Evolutionary conservation across 192 early-diverging fungal genomes (phyloP), one percentile per base, ranked within the genome.

Genomic region (Coemansia sp.): DNA sequence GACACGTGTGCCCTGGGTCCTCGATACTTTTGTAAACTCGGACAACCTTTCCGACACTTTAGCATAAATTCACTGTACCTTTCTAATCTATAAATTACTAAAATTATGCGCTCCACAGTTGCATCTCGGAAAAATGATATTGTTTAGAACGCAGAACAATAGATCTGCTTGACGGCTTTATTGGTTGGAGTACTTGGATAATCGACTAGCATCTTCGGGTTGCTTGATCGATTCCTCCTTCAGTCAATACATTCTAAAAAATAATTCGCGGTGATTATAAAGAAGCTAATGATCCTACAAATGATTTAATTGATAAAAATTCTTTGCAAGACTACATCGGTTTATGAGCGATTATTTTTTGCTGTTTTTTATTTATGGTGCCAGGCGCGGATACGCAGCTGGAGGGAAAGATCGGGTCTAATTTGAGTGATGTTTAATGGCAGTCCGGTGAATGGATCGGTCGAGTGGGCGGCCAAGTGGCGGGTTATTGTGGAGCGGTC

Each of bases 11-110:
- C 75, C 75, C 7, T 77, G 75, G 75, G 60, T 53, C 3, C 62
- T 77, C 35, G 69, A 71, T 49, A 62, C 69, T 0, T 77, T 77
- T 71, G 58, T 77, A 56, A 77, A 77, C 65, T 70, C 75, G 17
- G 75, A 77, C 29, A 19, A 23, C 17, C 14, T 25, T 11, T 23
- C 58, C 23, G 43, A 58, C 19, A 17, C 63, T 9, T 61, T 65
- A 47, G 38, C 47, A 50, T 59, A 56, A 55, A 14, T 45, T 45
- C 14, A 45, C 15, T 45, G 41, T 45, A n/a, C 11, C 4, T 45
- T n/a, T 15, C 41, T 45, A 45, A n/a, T 45, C 14, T 45, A 45
- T n/a, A 15, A 45, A n/a, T 45, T 10, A 41, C 41, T 12, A n/a
- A 45, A 12, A 45, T 45, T n/a, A 35, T 35, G 32, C 32, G 32